phyloP scores from a whole-genome alignment of 2,329 filamentous ascomycete genomes.

The Didymella pomorum region DNA sequence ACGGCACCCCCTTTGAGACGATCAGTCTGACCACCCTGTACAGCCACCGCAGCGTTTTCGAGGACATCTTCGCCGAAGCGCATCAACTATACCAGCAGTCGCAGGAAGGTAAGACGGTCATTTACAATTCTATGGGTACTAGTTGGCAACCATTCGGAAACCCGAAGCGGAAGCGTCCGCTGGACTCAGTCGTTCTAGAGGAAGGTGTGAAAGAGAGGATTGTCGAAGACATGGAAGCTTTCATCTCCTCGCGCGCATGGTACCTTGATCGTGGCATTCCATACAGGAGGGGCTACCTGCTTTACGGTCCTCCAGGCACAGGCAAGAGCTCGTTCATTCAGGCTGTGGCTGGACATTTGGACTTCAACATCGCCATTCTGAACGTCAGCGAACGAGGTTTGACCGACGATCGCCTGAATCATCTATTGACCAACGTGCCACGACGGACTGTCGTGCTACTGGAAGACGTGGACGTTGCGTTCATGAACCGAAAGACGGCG shows the following conservation, averaged over 20 bases:
- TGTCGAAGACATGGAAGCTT: conserved; percentile 81
- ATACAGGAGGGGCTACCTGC: conserved; percentile 85
- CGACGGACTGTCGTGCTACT: conserved; percentile 81
- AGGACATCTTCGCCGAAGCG: conserved; percentile 87
- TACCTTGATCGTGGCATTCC: conserved; percentile 95
- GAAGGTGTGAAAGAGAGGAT: conserved; percentile 83
- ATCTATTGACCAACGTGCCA: conserved; percentile 84
- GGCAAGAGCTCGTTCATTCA: conserved; percentile 98
- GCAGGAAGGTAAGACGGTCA: conserved; percentile 89
- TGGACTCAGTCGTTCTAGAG: conserved; percentile 87
- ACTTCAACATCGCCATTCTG: conserved; percentile 91
- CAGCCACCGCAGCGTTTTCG: conserved; percentile 86
- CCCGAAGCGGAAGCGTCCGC: conserved; percentile 82
- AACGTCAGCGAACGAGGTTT: conserved; percentile 90
- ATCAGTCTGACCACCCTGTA: conserved; percentile 92
- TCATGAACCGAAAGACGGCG: conserved; percentile 78
- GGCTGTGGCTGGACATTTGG: conserved; percentile 87
- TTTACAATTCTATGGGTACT: conserved; percentile 85
- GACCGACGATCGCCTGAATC: conserved; percentile 87
- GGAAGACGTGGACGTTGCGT: conserved; percentile 92
- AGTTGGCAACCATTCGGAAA: conserved; percentile 87
- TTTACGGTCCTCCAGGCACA: conserved; percentile 88
- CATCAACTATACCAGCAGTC: conserved; percentile 79
- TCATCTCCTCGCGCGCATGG: conserved; percentile 81
- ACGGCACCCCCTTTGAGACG: conserved; percentile 92